Evolutionary conservation across 306 rosid genomes (phyloP), one percentile per base, ranked within the genome.

Genomic region (Psophocarpus tetragonolobus): DNA sequence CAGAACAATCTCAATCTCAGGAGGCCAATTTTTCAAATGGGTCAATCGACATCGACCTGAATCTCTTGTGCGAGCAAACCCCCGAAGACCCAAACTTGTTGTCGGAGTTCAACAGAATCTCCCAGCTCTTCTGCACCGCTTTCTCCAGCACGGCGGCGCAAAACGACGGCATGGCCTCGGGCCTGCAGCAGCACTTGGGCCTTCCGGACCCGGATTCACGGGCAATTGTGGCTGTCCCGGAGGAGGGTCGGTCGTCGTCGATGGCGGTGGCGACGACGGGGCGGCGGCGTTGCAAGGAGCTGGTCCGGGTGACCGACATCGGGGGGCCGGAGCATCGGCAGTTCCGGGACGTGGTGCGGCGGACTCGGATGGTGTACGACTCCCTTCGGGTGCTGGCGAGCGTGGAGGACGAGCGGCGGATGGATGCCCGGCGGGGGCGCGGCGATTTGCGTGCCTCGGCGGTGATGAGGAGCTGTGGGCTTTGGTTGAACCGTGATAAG

Each of bases 401-500:
- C 4, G 56, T 54, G 63, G 98, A 84, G 58, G 97, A 88, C 13
- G 97, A 88, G 65, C 74, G 74, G 32, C 75, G 73, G 26, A 36
- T 66, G 6, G 92, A 79, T 9, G 44, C 75, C 2, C 58, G 53
- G 4, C 85, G 60, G 82, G 47, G 30, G 39, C 83, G 98, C 20
- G 86, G 90, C 12, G 99, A 92, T 82, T 72, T 96, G 45, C 77
- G 76, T 21, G 99, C 97, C 45, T 83, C 97, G 0, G 56, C 88
- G 4, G 12, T 83, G 56, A 87, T 96, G 90, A 88, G 87, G n/a
- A 91, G 44, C 1, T 84, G 84, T 0, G 94, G 92, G 0, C 44
- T 96, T 74, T 96, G 99, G 97, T 87, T 96, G 41, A 91, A 96
- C 69, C 92, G 96, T 0, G 99, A 96, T 14, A 91, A 92, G 81